Base-by-base conservation (phyloP, 495 filamentous ascomycete species). In the Aspergillus steynii region DNA sequence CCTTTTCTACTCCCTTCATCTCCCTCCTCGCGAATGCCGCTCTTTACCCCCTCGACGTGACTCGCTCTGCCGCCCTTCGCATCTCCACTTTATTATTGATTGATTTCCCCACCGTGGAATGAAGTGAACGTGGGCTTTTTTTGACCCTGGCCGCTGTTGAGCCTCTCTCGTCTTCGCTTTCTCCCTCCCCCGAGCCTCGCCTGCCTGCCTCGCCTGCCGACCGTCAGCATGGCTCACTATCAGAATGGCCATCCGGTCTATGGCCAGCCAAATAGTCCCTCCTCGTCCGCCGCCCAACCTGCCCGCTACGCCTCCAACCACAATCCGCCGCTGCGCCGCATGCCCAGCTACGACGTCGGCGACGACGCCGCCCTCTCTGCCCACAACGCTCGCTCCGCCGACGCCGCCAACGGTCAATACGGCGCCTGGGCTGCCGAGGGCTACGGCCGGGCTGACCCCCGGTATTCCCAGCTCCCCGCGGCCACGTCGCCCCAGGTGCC, bases 331-430 rank as follows among this genome's bases (percentile, higher is more conserved):
- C 77, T 83, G 34, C 81, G 88, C 60, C 85, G 86, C 56, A 81
- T 81, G 68, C 80, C 85, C 55, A 94, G 92, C 71, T 94, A 89
- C 75, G 88, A 93, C 69, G 86, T 81, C 65, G 92, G 90, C 62
- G 90, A 96, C 71, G 90, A 96, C 71, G 81, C 81, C 42, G 70
- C 65, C 27, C 79, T 85, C 62, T 77, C 83, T 66, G 45, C 48
- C 67, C 66, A 51, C 65, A 73, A 20, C 20, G 20, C 20, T 20
- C 20, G 20, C 20, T 20, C 62, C 68, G 72, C 64, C 55, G 69
- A 63, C 67, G 71, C 69, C 59, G 46, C 65, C 67, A 52, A 72
- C 69, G 47, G 50, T 60, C 29, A 74, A 71, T 59, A 59, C 69
- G 49, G 67, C 62, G 50, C 73, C 51, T 27, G 26, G 75, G 55